Evolutionary conservation across 495 filamentous ascomycete species (phyloP).

Genomic region (Xylaria flabelliformis): DNA sequence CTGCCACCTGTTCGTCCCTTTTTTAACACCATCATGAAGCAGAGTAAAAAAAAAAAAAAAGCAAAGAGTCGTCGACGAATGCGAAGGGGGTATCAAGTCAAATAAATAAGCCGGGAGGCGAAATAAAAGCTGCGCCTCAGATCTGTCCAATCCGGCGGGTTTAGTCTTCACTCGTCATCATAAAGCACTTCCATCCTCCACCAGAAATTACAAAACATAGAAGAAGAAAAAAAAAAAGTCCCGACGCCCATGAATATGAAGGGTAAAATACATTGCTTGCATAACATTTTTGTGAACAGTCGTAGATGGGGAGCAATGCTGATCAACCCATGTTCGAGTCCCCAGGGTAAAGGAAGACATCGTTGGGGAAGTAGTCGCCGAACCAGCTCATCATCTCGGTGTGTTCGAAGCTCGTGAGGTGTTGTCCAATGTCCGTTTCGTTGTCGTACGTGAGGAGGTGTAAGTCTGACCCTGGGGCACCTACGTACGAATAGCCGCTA

Average conservation of each 20-base stretch:
- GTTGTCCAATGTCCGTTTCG: slow-evolving; percentile 53
- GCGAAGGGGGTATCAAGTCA: slow-evolving; percentile 22
- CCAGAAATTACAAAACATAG: slow-evolving; percentile 8
- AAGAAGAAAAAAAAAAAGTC: neutral
- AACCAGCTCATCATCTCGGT: slow-evolving; percentile 76
- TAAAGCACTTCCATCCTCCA: neutral
- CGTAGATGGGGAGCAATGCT: neutral
- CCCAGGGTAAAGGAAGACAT: slow-evolving; percentile 58
- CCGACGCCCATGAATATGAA: slow-evolving; percentile 1
- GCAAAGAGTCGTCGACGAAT: slow-evolving; percentile 3
- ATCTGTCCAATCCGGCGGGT: neutral
- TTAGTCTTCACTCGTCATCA: neutral
- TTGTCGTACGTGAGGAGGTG: slow-evolving; percentile 42
- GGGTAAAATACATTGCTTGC: slow-evolving; percentile 4
- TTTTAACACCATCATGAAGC: neutral
- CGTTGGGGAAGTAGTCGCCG: slow-evolving; percentile 67
- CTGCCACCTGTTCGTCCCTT: neutral
- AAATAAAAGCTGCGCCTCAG: slow-evolving; percentile 1
- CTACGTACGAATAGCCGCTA: slow-evolving; percentile 51
- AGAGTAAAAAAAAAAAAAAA: neutral
- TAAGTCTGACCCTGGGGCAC: slow-evolving; percentile 41
- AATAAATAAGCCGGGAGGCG: neutral
- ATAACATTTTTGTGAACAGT: neutral
- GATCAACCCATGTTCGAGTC: slow-evolving; percentile 34
- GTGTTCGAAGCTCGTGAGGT: slow-evolving; percentile 67